Evolutionary conservation across 73 alveolate genomes (phyloP).

Genomic region (Tetrahymena malaccensis): DNA sequence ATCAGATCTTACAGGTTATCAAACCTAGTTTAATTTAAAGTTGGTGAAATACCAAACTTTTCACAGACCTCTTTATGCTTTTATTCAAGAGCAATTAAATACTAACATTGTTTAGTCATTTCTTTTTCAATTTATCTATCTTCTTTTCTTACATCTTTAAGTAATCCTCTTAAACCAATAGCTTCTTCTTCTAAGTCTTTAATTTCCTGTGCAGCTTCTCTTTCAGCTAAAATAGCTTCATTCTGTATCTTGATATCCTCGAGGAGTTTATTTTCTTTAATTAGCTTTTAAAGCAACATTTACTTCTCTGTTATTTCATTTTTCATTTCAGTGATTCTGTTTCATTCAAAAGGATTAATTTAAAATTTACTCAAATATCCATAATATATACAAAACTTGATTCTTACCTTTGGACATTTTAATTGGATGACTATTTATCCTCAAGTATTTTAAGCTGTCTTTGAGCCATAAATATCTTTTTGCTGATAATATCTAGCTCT

Average conservation of each 20-base stretch:
- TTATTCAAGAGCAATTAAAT: neutral
- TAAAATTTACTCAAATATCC: neutral
- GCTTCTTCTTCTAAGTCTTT: neutral
- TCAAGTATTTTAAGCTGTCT: neutral
- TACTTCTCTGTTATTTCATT: neutral
- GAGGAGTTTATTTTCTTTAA: neutral
- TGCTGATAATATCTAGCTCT: neutral
- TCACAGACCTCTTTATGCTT: neutral
- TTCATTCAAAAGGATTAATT: neutral
- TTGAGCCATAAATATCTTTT: neutral
- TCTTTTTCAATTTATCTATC: neutral
- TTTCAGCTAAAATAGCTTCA: neutral
- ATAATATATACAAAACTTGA: neutral
- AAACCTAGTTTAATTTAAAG: neutral
- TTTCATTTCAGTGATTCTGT: neutral
- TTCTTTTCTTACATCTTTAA: neutral
- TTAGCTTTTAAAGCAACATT: neutral
- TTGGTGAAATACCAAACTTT: neutral
- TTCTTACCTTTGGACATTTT: neutral
- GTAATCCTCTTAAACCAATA: neutral
- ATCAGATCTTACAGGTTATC: neutral
- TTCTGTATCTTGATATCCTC: neutral
- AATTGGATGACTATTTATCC: neutral
- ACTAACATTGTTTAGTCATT: neutral
- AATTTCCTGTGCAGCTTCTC: neutral